These are phyloP conservation scores for Cyamopsis tetragonoloba DNA, from an alignment of 306 rosid genomes.

Conservation along the genomic window DNA sequence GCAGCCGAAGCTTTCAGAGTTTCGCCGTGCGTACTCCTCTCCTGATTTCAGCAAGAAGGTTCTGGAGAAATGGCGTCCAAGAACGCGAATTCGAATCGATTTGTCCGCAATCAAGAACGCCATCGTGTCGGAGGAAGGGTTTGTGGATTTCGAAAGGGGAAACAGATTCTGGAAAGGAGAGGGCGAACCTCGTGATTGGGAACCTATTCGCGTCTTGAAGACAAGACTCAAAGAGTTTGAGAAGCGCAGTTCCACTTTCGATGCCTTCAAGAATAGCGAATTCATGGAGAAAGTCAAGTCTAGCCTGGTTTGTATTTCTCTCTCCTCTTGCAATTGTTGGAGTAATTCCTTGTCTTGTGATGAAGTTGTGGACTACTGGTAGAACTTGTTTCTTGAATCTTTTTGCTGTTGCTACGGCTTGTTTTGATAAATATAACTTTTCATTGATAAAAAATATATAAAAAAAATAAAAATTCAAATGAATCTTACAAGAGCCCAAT, in stretches of 20 bases:
- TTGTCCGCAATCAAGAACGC: slow-evolving; percentile 82
- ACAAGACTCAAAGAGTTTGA: slow-evolving; percentile 77
- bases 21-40: slow-evolving; percentile 76
- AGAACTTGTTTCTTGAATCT: slow-evolving; percentile 11
- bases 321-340: not conserved
- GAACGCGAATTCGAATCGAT: slow-evolving; percentile 74
- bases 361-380: not conserved
- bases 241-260: slow-evolving; percentile 69
- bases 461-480: not conserved
- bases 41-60: slow-evolving; percentile 93
- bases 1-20: slow-evolving; percentile 78
- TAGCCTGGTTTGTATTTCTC: slow-evolving; percentile 53
- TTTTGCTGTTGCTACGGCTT: not conserved
- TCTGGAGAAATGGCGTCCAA: slow-evolving; percentile 84
- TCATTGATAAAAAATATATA: too few relatives aligned
- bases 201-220: slow-evolving; percentile 87
- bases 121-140: slow-evolving; percentile 62
- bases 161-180: slow-evolving; percentile 57
- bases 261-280: slow-evolving; percentile 73
- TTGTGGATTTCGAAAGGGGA: slow-evolving; percentile 45
- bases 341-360: not conserved
- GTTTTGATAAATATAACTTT: not conserved
- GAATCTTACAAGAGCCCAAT: not conserved
- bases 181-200: slow-evolving; percentile 67
- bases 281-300: slow-evolving; percentile 86